Evolutionary conservation across 208 protist species (phyloP), one percentile per base, ranked within the genome.

Genomic region (Acanthamoeba sp.): DNA sequence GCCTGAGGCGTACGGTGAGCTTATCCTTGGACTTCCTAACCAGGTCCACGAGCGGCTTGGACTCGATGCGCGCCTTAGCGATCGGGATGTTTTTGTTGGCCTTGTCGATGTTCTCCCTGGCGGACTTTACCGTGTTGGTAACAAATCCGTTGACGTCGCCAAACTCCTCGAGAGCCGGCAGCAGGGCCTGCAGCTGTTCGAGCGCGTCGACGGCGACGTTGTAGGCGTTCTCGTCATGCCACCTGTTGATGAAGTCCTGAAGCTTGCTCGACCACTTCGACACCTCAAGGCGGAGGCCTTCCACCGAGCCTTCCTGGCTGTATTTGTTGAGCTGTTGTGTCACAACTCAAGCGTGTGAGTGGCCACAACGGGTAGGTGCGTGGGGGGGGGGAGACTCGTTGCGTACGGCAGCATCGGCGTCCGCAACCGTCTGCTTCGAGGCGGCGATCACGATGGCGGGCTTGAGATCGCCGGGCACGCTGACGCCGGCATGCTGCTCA

Each of bases 201-300:
- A 92, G 64, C 22, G 87, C 87, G 42, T 92, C 87, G 57, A 55
- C 52, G 38, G 87, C 87, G 6, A 55, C 45, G 57, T 76, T 38
- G 87, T 92, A 92, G 87, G 36, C 36, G 5, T 69, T 38, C 48
- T 92, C 59, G 59, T 92, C 36, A 29, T 92, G 59, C 45, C 48
- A 92, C 12, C 42, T 24, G 40, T 92, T 92, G 87, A 92, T 92
- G 36, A 92, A 92, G 16, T 76, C 59, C 87, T 92, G 48, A 40
- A 78, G 27, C 69, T 90, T 90, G 52, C 27, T 45, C 20, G 48
- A 59, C 57, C 48, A 90, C n/a, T 45, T 9, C 4, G 82, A 45
- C 2, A 90, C 82, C 82, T 90, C 34, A 6, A 45, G 27, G 50
- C 82, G 82, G 24, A 90, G 82, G 0, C 48, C 20, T 22, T 90